Base-by-base conservation (phyloP, 805 yeast species). In the Maudiozyma pseudohumilis region DNA sequence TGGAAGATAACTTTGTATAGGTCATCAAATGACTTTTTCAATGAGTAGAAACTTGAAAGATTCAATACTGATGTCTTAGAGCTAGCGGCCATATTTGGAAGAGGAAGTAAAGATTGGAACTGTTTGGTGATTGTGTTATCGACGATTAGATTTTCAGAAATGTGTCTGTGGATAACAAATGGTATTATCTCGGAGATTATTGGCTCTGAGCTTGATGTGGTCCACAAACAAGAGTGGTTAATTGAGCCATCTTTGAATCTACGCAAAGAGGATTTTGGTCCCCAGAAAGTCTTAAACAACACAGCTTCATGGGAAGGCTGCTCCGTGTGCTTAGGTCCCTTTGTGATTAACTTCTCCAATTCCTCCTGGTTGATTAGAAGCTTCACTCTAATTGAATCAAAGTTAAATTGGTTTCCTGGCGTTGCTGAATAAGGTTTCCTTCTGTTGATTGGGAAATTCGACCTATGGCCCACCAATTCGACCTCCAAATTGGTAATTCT, bases 221-320 rank as follows among this genome's bases (percentile, higher is more conserved):
- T 52, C 97, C 97, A 92, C 22, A 87, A 80, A 39, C 92, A 94
- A 56, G 95, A 83, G 60, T 92, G 94, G 44, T 76, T 79, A 42
- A 92, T 87, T 4, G 80, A 68, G 27, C 96, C 96, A 60, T 92
- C 95, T 53, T 84, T 87, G 65, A 89, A 92, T 56, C 92, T 75
- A 66, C 99, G 76, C 39, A 92, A 67, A 11, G 92, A 84, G 0
- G 94, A 77, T 46, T 75, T 80, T 8, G 72, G 53, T 9, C 96
- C 96, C 99, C 99, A 92, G 54, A 92, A 88, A 5, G 74, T 63
- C 47, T 82, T 74, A 64, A 92, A 92, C 38, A 70, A 68, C 6
- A 72, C 64, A n/a, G 78, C 74, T 20, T 63, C 74, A 12, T 69
- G 76, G 29, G 64, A 63, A 19, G 56, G 43, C 23, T 75, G 81